Percentiles rank a stretch among this genome's conserved stretches.
Conservation (phyloP, 2,329 filamentous ascomycete species). For the Colletotrichum siamense region DNA sequence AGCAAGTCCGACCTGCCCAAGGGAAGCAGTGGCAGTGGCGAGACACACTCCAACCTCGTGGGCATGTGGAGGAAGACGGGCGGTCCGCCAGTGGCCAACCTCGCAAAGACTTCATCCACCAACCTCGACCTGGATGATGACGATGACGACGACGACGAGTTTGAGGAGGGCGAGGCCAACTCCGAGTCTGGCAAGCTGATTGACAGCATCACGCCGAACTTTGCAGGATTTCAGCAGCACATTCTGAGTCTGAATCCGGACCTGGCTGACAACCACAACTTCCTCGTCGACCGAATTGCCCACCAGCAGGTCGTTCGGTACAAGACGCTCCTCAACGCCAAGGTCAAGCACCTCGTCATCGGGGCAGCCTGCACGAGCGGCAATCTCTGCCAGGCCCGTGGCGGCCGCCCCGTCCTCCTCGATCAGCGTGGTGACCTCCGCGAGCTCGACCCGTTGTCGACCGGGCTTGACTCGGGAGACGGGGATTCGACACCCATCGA, state of each 20-base stretch:
- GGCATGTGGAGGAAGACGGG: conserved; percentile 58
- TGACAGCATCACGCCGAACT: conserved; percentile 73
- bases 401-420: conserved; percentile 68
- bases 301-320: conserved; percentile 82
- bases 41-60: conserved; percentile 44
- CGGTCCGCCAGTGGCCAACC: conserved; percentile 57
- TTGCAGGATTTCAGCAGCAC: conserved; percentile 79
- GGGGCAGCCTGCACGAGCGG: conserved; percentile 68
- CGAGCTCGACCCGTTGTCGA: conserved; percentile 60
- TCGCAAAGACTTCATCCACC: conserved; percentile 39
- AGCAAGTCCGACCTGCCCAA: conserved; percentile 61
- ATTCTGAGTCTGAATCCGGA: conserved; percentile 77
- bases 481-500: conserved; percentile 74
- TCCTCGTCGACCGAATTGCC: conserved; percentile 81
- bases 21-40: conserved; percentile 30
- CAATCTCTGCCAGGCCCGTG: conserved; percentile 67
- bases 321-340: conserved; percentile 74
- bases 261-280: conserved; percentile 59
- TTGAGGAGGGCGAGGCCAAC: conserved; percentile 65
- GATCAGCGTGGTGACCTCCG: conserved; percentile 65
- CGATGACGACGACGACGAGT: conserved; percentile 66
- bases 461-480: conserved; percentile 53
- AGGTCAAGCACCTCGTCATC: conserved; percentile 71
- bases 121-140: conserved; percentile 45
- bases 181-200: conserved; percentile 67